Evolutionary conservation across 768 basidiomycete genomes (phyloP), one percentile per base, ranked within the genome.

Genomic region (Leccinum imitatum): DNA sequence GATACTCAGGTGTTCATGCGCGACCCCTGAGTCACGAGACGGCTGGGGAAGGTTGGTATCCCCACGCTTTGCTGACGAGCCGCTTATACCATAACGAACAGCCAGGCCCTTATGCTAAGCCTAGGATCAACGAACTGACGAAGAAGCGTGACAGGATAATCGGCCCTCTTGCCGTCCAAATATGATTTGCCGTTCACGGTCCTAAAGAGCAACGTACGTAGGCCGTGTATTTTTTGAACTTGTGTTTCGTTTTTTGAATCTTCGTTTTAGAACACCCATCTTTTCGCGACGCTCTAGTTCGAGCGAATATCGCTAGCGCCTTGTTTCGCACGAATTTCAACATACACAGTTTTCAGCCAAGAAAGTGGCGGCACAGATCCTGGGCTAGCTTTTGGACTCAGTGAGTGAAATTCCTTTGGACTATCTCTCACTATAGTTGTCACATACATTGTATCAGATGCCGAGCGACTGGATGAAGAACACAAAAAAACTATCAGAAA

Each of bases 141-240:
- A 30, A 14, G 37, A 62, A 51, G 14, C 2, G 57, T 2, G 55
- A 58, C 2, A 17, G 51, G 27, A 46, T 60, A 2, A 37, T 71
- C 19, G 67, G 69, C 33, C 60, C 56, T 15, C 60, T 70, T 3
- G 67, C 69, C 9, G 65, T 67, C 1, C 67, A 69, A 31, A 60
- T 69, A 56, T 50, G 56, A 2, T 61, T 71, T 35, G 54, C 39
- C 8, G 30, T 71, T 8, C 59, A 60, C 1, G 37, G 65, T 23
- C 27, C 21, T 3, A 13, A 15, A 9, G 60, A 67, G 0, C 53
- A 3, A 19, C 44, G 44, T 44, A 37, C n/a, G 69, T 63, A 53
- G 1, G 66, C 7, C 3, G 7, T 10, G 25, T 13, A 10, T 6
- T 6, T n/a, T 50, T 2, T 46, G 30, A 21, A 6, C 11, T 19